Evolutionary conservation across 371 early-diverging fungal species (phyloP), one percentile per base, ranked within the genome.

Genomic region (Cokeromyces recurvatus): DNA sequence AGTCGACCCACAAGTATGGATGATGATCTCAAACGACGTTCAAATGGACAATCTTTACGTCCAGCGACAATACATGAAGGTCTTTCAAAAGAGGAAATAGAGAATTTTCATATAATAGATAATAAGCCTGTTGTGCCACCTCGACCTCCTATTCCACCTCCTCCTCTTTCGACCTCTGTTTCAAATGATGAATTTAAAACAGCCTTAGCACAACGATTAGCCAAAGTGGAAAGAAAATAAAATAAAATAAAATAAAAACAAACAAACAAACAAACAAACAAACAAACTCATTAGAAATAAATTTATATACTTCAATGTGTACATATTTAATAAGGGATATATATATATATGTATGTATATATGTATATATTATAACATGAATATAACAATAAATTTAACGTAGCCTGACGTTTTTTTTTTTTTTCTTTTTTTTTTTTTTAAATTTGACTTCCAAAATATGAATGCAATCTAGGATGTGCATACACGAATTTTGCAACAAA

Each of bases 1-100:
- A 70, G 70, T n/a, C 45, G 76, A 38, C 76, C 76, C 10, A 59
- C 64, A 11, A 77, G 77, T 48, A 56, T 74, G 31, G 74, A 74
- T 12, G 55, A 55, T 2, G 55, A 55, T 1, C 21, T 32, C 4
- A 41, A 41, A 12, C 19, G 32, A 23, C 17, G 23, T 7, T 20
- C 46, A 4, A 37, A 47, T 9, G 23, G 34, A 8, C 23, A 15
- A 10, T 10, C 24, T 19, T 10, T 20, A 11, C 27, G 55, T 35
- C 55, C 55, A 0, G 35, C 40, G 11, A 55, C 55, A 1, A 55
- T 55, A 3, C 49, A 50, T 45, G 56, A 55, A 45, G 42, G 49
- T 5, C 10, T 38, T 15, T 45, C 53, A 27, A 24, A 14, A 34
- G 52, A 42, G 27, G 54, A 42, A 41, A 19, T 20, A 36, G 54